phyloP scores from a whole-genome alignment of 2,329 filamentous ascomycete genomes.

The Escovopsis weberi region DNA sequence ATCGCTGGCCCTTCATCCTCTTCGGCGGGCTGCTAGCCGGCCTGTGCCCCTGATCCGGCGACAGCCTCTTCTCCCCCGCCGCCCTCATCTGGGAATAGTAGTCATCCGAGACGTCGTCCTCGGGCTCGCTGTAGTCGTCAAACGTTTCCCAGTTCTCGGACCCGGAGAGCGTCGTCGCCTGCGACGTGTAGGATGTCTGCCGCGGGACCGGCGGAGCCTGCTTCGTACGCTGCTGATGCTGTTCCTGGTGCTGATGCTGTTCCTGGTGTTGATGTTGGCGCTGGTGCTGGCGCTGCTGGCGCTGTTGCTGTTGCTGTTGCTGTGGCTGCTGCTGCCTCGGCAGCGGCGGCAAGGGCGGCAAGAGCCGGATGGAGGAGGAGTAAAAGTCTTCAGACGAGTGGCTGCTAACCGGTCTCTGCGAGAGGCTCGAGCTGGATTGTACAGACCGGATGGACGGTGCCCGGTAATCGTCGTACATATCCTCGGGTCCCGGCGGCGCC shows the following conservation, averaged over 20 bases:
- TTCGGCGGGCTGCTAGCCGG: constrained; percentile 32
- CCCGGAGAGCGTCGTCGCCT: constrained; percentile 64
- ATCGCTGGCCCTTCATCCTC: constrained; percentile 37
- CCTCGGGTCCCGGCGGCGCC: constrained; percentile 52
- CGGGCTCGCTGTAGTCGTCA: constrained; percentile 57
- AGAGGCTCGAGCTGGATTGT: constrained; percentile 26
- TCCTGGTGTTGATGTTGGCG: no score
- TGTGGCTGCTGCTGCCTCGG: no score
- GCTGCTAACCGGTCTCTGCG: constrained; percentile 10
- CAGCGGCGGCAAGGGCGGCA: no score
- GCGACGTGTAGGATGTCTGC: constrained; percentile 52
- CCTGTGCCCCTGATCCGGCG: constrained; percentile 32
- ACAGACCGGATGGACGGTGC: constrained; percentile 20
- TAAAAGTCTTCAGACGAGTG: no score
- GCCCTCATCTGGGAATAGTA: constrained; percentile 61
- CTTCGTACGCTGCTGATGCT: no score
- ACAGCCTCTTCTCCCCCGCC: constrained; percentile 50
- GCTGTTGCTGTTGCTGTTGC: constrained; percentile 2
- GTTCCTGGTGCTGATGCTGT: no score
- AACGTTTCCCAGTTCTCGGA: constrained; percentile 99
- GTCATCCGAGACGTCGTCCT: constrained; percentile 58
- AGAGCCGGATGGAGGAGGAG: no score
- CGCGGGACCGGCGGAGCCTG: constrained; percentile 25
- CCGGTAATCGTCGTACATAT: constrained; percentile 67
- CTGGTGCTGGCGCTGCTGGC: no score